A percentile compares a stretch with the other conserved stretches of the same genome.
These are phyloP conservation scores for Ligustrum vulgare DNA, from an alignment of 257 asterid species.

Conservation along the genomic window DNA sequence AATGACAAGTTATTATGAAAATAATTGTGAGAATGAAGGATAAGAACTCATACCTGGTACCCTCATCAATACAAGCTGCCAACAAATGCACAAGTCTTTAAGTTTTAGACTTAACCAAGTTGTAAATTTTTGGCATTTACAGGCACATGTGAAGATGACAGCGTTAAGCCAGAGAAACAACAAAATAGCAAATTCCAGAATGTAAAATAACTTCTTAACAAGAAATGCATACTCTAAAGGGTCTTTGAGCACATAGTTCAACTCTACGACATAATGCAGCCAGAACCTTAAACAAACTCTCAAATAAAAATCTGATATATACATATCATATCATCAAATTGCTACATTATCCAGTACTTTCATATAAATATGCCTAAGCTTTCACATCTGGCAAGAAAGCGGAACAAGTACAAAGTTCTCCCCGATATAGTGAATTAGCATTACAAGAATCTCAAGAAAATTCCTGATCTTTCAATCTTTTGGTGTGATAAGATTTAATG, in stretches of 20 bases:
- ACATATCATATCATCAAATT: background rate
- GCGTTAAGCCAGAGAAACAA: background rate
- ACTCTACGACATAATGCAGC: background rate
- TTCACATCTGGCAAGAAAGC: conserved; percentile 23
- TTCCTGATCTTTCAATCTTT: conserved; percentile 22
- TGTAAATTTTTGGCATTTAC: background rate
- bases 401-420: conserved; percentile 2
- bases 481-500: conserved; percentile 20
- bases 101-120: background rate
- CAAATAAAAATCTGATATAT: background rate
- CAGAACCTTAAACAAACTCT: background rate
- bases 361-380: conserved; percentile 1
- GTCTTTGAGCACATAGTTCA: conserved; percentile 15
- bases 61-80: conserved; percentile 30
- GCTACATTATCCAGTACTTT: background rate
- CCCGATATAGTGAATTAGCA: background rate
- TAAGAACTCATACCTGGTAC: conserved; percentile 36
- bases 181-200: background rate
- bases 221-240: conserved; percentile 1
- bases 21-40: conserved; percentile 24
- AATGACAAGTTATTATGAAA: background rate
- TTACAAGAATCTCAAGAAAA: conserved; percentile 3
- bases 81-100: conserved; percentile 16
- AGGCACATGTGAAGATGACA: background rate
- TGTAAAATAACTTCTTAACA: background rate